Evolutionary conservation across 2,329 filamentous ascomycete genomes (phyloP).

Genomic region (Zasmidium cellare): DNA sequence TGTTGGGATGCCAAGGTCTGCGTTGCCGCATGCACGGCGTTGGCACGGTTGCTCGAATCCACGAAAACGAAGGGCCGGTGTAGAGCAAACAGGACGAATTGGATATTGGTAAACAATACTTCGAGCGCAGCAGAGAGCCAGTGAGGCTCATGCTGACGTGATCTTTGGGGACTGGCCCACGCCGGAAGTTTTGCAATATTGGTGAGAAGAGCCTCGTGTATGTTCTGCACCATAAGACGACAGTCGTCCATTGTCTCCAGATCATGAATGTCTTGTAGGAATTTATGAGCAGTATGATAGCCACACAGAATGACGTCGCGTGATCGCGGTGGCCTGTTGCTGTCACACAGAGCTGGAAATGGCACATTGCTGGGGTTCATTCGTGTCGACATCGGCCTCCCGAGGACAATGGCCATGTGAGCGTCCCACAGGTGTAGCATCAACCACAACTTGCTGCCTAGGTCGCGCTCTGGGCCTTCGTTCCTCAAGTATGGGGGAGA

Average conservation of each 20-base stretch:
- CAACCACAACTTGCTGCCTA: neutral
- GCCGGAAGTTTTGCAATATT: neutral
- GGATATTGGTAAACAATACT: neutral
- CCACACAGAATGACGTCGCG: neutral
- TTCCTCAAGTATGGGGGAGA: neutral
- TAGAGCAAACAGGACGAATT: neutral
- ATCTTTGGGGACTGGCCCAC: neutral
- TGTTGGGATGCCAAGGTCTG: neutral
- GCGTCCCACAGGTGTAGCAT: neutral
- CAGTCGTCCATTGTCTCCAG: neutral
- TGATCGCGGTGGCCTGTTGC: neutral
- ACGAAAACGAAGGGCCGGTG: neutral
- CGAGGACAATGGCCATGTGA: neutral
- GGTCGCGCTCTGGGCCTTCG: neutral
- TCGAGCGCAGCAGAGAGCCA: neutral
- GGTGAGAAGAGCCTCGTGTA: neutral
- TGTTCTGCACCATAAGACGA: neutral
- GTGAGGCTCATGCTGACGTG: neutral
- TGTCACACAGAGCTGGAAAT: neutral
- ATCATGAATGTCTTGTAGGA: neutral
- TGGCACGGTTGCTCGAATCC: neutral
- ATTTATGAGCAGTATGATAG: slow-evolving; percentile 1
- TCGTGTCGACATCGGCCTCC: neutral
- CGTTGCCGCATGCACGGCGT: neutral
- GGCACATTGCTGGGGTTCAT: neutral